Evolutionary conservation across 495 filamentous ascomycete genomes (phyloP).

Genomic region (Lophiostoma macrostomum): DNA sequence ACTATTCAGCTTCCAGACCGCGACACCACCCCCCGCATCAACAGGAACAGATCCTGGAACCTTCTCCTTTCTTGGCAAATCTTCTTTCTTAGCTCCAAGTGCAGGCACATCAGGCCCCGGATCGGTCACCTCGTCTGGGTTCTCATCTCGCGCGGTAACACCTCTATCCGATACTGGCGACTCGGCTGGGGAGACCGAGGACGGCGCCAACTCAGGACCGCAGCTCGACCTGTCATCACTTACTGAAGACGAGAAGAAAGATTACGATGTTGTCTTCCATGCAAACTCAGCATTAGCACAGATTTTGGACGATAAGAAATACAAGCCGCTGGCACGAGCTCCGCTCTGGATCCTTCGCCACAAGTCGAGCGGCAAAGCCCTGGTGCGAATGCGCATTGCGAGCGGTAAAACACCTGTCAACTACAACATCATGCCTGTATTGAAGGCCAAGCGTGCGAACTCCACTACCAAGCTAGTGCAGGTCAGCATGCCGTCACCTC

Average conservation of each 20-base stretch:
- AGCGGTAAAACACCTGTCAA: constrained; percentile 13
- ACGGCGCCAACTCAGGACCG: background rate
- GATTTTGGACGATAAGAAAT: constrained; percentile 1
- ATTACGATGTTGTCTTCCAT: constrained; percentile 22
- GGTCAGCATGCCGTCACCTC: no score
- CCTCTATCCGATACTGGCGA: constrained; percentile 16
- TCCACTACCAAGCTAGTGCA: constrained; percentile 5
- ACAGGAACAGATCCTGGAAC: no score
- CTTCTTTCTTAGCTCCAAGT: background rate
- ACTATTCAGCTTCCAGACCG: constrained; percentile 2
- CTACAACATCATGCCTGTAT: constrained; percentile 7
- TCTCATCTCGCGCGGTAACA: constrained; percentile 20
- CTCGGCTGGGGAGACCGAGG: constrained; percentile 1
- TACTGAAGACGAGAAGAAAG: constrained; percentile 7
- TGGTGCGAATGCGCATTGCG: constrained; percentile 12
- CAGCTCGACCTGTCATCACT: constrained; percentile 4
- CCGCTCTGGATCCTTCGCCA: constrained; percentile 17
- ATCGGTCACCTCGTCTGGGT: background rate
- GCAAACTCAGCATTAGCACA: background rate
- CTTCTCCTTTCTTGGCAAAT: background rate
- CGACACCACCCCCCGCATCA: background rate
- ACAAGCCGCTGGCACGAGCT: constrained; percentile 7
- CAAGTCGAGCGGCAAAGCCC: constrained; percentile 11
- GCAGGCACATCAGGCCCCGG: background rate
- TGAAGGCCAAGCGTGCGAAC: background rate